Evolutionary conservation across 2,329 filamentous ascomycete genomes (phyloP).

Genomic region (Monosporascus sp.): DNA sequence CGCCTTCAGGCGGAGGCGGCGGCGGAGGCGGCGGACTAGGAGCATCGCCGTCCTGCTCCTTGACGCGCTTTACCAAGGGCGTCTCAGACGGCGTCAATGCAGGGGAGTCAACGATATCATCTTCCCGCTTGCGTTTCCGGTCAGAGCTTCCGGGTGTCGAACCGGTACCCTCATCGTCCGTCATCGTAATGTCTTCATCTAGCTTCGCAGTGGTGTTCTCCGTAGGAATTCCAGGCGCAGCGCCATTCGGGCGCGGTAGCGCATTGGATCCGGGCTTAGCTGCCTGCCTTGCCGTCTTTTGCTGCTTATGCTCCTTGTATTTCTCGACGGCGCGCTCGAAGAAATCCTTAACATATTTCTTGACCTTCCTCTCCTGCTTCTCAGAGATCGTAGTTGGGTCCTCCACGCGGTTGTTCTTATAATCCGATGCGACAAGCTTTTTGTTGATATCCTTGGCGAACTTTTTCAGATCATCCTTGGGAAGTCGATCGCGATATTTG

Average conservation of each 20-base stretch:
- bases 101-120: constrained; percentile 35
- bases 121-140: constrained; percentile 61
- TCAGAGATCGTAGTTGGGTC: constrained; percentile 70
- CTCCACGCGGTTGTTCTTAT: constrained; percentile 79
- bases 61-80: constrained; percentile 49
- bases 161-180: constrained; percentile 38
- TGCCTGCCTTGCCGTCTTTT: constrained; percentile 43
- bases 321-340: constrained; percentile 82
- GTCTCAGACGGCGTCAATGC: constrained; percentile 48
- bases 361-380: constrained; percentile 77
- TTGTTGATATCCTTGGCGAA: constrained; percentile 68
- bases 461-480: constrained; percentile 67
- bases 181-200: constrained; percentile 30
- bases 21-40: constrained; percentile 36
- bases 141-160: constrained; percentile 44
- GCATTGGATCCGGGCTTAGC: constrained; percentile 21
- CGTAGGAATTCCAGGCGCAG: constrained; percentile 10
- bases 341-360: constrained; percentile 76
- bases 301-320: constrained; percentile 62
- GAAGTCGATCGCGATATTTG: constrained; percentile 81
- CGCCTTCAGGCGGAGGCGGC: constrained; percentile 41
- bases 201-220: constrained; percentile 20
- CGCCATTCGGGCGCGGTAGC: constrained; percentile 17
- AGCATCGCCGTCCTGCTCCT: constrained; percentile 40
- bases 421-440: constrained; percentile 87